Base-by-base conservation (phyloP, 1,139 yeast species). In the Debaryomycetaceae sp. region DNA sequence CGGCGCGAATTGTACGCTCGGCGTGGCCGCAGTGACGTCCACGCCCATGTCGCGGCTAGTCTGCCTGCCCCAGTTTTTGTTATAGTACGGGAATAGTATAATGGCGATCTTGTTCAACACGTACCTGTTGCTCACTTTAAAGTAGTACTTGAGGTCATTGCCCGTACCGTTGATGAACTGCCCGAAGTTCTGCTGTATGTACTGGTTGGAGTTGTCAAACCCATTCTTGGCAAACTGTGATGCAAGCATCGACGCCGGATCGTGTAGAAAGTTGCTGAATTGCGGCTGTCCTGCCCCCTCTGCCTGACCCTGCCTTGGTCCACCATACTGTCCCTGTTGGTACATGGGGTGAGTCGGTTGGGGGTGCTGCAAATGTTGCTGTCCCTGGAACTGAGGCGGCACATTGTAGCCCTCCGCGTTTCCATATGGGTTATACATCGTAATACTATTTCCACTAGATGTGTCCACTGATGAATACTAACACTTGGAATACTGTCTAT, bases 151-250 rank as follows among this genome's bases (percentile, higher is more conserved):
- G 54, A 88, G 68, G 46, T 87, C 83, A 41, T 65, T 63, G 39
- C 71, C 68, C 4, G 76, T 72, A 23, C 69, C 69, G 4, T 76
- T 75, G 36, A 76, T 79, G 58, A 76, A 74, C 51, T 74, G 72
- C 17, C 83, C 81, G 48, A 85, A 73, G 61, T 85, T 87, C 52
- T 83, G 83, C 51, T 85, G 88, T 57, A 89, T 66, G 62, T 87
- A 87, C 51, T 84, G 85, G 55, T 87, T 88, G 35, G 82, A 76
- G 38, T 79, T 76, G 46, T 78, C 83, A 43, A 93, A 78, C 5
- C 98, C 97, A 45, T 80, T 79, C 57, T 88, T 86, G 31, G 98
- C 97, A 49, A 91, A 82, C 58, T 88, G 96, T 34, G 93, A 79
- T 2, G 97, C 97, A 75, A 93, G 78, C 43, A 87, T 81, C 0